Percentiles rank a stretch among this genome's conserved stretches.
phyloP scores from a whole-genome alignment of 108 stramenopile species.

The Mayamaea pseudoterrestris region DNA sequence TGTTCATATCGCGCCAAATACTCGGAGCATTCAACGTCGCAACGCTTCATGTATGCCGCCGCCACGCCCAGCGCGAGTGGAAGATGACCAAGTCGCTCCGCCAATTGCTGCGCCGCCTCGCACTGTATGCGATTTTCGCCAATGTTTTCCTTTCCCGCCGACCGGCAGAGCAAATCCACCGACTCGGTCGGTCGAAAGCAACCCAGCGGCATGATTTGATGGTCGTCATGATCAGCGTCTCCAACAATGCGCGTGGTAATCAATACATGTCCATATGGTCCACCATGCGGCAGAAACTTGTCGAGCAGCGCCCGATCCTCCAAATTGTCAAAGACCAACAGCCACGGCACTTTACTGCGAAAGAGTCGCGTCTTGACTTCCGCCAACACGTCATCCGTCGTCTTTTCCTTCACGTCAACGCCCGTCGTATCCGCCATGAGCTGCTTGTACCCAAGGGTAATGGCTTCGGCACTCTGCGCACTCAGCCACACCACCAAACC shows the following conservation, averaged over 20 bases:
- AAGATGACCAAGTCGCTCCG: constrained; percentile 30
- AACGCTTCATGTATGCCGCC: constrained; percentile 53
- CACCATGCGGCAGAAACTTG: constrained; percentile 38
- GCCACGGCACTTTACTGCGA: constrained; percentile 40
- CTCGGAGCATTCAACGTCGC: constrained; percentile 44
- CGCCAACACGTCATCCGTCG: constrained; percentile 35
- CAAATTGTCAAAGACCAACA: constrained; percentile 60
- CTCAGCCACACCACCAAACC: constrained; percentile 63
- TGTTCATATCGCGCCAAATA: constrained; percentile 40
- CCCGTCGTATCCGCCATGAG: constrained; percentile 39
- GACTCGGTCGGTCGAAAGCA: constrained; percentile 43
- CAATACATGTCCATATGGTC: constrained; percentile 35
- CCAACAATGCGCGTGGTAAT: constrained; percentile 44
- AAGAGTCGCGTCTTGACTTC: constrained; percentile 53
- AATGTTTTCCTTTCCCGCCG: constrained; percentile 14
- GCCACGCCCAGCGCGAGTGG: constrained; percentile 56
- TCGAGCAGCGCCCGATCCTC: constrained; percentile 32
- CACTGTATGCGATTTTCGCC: constrained; percentile 1
- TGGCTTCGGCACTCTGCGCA: constrained; percentile 34
- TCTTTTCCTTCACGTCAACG: constrained; percentile 22
- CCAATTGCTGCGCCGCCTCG: constrained; percentile 12
- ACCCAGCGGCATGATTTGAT: constrained; percentile 19
- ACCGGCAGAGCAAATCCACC: constrained; percentile 28
- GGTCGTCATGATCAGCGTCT: constrained; percentile 8
- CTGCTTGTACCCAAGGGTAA: constrained; percentile 39